Percentiles rank a stretch among this genome's conserved stretches.
Conservation (phyloP, 2,329 filamentous ascomycete species). For the Neonectria magnoliae region DNA sequence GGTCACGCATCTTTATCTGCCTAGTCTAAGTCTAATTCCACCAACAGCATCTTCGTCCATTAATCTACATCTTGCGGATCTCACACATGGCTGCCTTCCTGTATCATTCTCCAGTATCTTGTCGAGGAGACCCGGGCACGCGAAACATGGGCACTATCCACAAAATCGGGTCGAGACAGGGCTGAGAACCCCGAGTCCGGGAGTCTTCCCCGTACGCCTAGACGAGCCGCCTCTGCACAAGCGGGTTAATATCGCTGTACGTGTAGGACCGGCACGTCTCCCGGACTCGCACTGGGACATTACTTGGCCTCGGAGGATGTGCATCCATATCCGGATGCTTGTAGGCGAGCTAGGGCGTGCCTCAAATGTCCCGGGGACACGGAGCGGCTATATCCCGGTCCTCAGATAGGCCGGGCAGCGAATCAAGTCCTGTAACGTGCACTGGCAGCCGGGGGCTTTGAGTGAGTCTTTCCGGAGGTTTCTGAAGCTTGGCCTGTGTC, state of each 20-base stretch:
- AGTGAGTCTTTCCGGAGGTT: too few relatives aligned
- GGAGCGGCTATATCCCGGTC: slow-evolving; percentile 1
- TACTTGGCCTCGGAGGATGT: slow-evolving; percentile 1
- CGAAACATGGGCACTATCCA: not conserved
- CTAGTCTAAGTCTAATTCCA: not conserved
- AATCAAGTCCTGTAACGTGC: slow-evolving; percentile 10
- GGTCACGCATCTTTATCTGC: not conserved
- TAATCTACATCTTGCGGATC: too few relatives aligned
- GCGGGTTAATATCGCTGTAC: slow-evolving; percentile 5
- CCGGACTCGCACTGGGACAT: not conserved
- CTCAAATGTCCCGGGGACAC: not conserved
- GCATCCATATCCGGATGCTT: slow-evolving; percentile 4
- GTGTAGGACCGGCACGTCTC: slow-evolving; percentile 9
- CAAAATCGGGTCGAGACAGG: slow-evolving; percentile 1
- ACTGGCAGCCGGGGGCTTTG: not conserved
- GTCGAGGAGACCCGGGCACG: slow-evolving; percentile 4
- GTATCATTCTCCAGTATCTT: slow-evolving; percentile 5
- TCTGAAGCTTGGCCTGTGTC: not conserved
- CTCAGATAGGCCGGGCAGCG: slow-evolving; percentile 1
- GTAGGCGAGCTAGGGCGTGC: not conserved
- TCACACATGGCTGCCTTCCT: not conserved
- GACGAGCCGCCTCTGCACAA: not conserved
- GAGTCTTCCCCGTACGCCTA: not conserved
- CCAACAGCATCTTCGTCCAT: not conserved
- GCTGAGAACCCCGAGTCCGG: not conserved